A percentile compares a stretch with the other conserved stretches of the same genome.
These are phyloP conservation scores for Chaetomium strumarium DNA, from an alignment of 2,329 filamentous ascomycete genomes.

Conservation along the genomic window DNA sequence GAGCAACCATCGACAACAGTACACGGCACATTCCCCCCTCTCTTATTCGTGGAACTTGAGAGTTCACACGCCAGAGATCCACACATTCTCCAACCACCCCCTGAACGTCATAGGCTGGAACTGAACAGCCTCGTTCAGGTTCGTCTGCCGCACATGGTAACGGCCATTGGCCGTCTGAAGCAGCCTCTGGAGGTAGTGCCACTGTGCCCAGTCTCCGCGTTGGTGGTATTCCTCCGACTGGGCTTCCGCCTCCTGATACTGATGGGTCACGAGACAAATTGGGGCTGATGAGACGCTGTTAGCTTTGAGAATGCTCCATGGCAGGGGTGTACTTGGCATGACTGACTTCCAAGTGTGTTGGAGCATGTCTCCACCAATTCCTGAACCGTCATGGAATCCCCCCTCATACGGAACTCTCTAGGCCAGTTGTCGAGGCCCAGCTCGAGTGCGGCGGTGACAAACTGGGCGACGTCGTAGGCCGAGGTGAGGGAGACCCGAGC, in stretches of 20 bases:
- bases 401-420: constrained; percentile 60
- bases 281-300: constrained; percentile 29
- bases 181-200: constrained; percentile 53
- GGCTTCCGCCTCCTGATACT: constrained; percentile 36
- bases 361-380: constrained; percentile 50
- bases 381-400: constrained; percentile 57
- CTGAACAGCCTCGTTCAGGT: constrained; percentile 48
- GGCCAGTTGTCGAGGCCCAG: constrained; percentile 58
- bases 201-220: constrained; percentile 42
- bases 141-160: constrained; percentile 57
- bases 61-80: constrained; percentile 31
- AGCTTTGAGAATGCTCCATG: constrained; percentile 3
- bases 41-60: neutral
- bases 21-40: neutral
- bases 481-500: constrained; percentile 63
- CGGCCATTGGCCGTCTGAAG: constrained; percentile 62
- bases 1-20: too few relatives aligned
- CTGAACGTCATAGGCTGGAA: constrained; percentile 46
- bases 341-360: constrained; percentile 44
- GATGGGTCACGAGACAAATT: constrained; percentile 35
- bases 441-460: constrained; percentile 63
- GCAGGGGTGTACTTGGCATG: neutral
- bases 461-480: constrained; percentile 63
- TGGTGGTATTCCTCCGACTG: constrained; percentile 40
- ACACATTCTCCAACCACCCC: constrained; percentile 48